These are phyloP conservation scores for Paramecium primaurelia DNA, from an alignment of 73 alveolate species.

Conservation along the genomic window DNA sequence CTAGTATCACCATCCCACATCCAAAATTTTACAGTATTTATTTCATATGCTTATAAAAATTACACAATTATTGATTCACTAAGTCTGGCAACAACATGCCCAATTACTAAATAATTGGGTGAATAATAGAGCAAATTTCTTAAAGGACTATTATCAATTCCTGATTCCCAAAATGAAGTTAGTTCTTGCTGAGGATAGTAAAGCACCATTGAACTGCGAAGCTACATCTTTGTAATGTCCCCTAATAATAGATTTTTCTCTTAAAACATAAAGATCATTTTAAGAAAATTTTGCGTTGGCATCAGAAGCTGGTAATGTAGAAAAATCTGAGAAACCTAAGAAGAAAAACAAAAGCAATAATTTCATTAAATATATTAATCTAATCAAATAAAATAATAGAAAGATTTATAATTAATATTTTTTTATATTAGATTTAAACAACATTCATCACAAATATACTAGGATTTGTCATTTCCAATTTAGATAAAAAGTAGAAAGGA, in stretches of 20 bases:
- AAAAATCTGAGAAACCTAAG: too few species aligned
- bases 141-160: neutral
- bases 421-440: too few species aligned
- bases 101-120: neutral
- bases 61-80: neutral
- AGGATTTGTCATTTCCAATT: too few species aligned
- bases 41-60: neutral
- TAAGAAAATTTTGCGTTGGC: neutral
- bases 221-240: neutral
- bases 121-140: neutral
- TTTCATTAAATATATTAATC: too few species aligned
- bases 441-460: too few species aligned
- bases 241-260: neutral
- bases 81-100: neutral
- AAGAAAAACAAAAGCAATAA: too few species aligned
- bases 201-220: neutral
- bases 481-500: too few species aligned
- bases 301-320: neutral
- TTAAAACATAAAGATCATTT: neutral
- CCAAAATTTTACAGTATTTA: neutral
- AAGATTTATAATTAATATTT: too few species aligned
- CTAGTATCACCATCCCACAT: neutral
- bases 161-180: neutral
- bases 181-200: neutral
- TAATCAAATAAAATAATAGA: too few species aligned